Conservation (phyloP, 2,329 filamentous ascomycete genomes). For the Huntiella abstrusa region DNA sequence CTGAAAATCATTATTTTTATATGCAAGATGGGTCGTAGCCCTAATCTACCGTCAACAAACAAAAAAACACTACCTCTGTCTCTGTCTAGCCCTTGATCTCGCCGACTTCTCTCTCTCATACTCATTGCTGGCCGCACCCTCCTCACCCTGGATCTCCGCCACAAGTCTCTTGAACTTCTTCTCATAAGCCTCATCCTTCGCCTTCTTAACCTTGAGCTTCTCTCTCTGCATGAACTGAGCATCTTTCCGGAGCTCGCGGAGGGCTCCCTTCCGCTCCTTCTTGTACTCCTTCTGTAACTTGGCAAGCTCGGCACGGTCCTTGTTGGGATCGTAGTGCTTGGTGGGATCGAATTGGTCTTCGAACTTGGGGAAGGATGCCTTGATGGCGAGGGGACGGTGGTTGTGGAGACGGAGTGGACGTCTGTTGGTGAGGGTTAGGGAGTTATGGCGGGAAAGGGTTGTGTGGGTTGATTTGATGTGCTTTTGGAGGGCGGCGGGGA, state of each 20-base stretch:
- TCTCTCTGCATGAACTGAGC: conserved; percentile 84
- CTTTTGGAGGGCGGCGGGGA: conserved; percentile 23
- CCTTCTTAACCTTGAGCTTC: conserved; percentile 80
- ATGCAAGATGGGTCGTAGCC: too few species aligned
- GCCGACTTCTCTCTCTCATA: conserved; percentile 74
- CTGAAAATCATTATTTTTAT: too few species aligned
- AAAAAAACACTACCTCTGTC: conserved; percentile 2
- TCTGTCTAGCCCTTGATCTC: conserved; percentile 44
- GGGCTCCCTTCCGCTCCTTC: conserved; percentile 82
- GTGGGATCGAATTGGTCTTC: conserved; percentile 87
- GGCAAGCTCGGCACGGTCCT: conserved; percentile 65
- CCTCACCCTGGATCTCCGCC: conserved; percentile 88
- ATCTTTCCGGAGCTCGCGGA: conserved; percentile 89
- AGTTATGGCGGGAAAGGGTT: conserved; percentile 35
- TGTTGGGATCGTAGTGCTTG: conserved; percentile 93
- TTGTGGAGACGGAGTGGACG: conserved; percentile 74
- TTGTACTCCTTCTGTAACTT: conserved; percentile 84
- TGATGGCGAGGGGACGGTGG: conserved; percentile 76
- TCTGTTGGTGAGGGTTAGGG: conserved; percentile 44
- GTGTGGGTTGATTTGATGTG: conserved; percentile 23
- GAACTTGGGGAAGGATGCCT: conserved; percentile 78
- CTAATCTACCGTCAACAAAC: too few species aligned
- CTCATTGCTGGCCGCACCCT: conserved; percentile 66
- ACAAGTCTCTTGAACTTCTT: conserved; percentile 86
- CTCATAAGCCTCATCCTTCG: conserved; percentile 82